Percentiles rank a stretch among this genome's conserved stretches.
phyloP scores from a whole-genome alignment of 176 grass and related monocot genomes.

The Carex scoparia region DNA sequence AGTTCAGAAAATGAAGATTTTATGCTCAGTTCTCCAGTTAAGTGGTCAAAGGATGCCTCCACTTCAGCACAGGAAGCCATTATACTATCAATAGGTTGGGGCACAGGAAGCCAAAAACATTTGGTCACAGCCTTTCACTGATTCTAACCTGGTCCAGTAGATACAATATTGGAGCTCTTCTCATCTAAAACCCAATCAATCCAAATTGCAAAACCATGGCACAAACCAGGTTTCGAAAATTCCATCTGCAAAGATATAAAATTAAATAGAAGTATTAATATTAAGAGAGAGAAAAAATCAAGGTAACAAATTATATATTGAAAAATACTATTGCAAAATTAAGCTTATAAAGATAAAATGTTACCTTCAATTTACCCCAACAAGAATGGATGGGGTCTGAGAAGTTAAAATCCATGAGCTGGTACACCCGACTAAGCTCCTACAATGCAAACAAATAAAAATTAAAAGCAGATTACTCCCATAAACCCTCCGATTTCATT shows the following conservation, averaged over 20 bases:
- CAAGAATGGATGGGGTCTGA: constrained; percentile 56
- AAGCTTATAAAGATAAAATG: background rate
- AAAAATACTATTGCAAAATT: background rate
- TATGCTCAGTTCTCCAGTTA: constrained; percentile 40
- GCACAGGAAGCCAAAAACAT: constrained; percentile 13
- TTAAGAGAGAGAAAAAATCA: no score
- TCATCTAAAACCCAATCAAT: constrained; percentile 82
- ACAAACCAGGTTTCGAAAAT: constrained; percentile 46
- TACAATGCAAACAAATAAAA: constrained; percentile 22
- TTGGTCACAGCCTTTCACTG: background rate
- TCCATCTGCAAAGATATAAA: constrained; percentile 39
- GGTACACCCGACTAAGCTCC: constrained; percentile 61
- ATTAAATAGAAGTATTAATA: background rate
- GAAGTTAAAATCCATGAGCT: constrained; percentile 75
- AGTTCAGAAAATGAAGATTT: constrained; percentile 23
- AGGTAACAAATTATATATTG: background rate
- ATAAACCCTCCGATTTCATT: background rate
- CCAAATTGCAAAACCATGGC: constrained; percentile 81
- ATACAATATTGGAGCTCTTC: constrained; percentile 34
- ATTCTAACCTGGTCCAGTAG: constrained; percentile 70
- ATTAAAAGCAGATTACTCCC: background rate
- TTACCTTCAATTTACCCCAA: constrained; percentile 75
- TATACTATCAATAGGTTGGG: constrained; percentile 32
- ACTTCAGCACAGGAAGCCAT: constrained; percentile 25
- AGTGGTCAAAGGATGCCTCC: constrained; percentile 55